These are phyloP conservation scores for Eutypella sp. DNA, from an alignment of 2,329 filamentous ascomycete species.

Conservation along the genomic window DNA sequence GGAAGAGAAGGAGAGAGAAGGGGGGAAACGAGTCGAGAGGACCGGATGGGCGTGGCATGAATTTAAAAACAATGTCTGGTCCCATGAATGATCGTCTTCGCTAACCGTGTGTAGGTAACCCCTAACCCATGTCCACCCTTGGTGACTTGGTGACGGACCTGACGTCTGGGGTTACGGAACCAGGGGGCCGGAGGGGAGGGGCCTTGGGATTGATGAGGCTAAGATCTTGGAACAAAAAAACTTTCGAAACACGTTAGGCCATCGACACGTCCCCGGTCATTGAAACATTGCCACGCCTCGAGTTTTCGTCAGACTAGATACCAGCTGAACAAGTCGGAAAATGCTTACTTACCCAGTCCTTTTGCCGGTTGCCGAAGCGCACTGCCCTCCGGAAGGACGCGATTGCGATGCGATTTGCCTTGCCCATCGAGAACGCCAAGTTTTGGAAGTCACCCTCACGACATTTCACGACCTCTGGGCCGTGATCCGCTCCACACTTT, in stretches of 20 bases:
- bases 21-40: constrained; percentile 18
- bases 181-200: constrained; percentile 17
- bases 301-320: constrained; percentile 13
- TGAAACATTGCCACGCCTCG: constrained; percentile 8
- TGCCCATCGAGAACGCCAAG: no score
- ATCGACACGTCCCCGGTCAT: constrained; percentile 10
- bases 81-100: constrained; percentile 33
- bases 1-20: constrained; percentile 27
- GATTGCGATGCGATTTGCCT: no score
- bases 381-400: no score
- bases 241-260: constrained; percentile 28
- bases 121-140: constrained; percentile 14
- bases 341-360: neutral
- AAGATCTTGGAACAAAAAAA: constrained; percentile 17
- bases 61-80: constrained; percentile 33
- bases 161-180: constrained; percentile 14
- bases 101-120: constrained; percentile 24
- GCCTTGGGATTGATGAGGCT: no score
- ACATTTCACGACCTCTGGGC: no score
- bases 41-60: constrained; percentile 32
- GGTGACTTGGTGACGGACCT: neutral
- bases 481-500: no score
- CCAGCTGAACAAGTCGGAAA: constrained; percentile 16
- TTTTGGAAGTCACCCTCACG: no score
- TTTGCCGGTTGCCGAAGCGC: no score